phyloP scores from a whole-genome alignment of 2,329 filamentous ascomycete species.

The Colletotrichum lindemuthianum region DNA sequence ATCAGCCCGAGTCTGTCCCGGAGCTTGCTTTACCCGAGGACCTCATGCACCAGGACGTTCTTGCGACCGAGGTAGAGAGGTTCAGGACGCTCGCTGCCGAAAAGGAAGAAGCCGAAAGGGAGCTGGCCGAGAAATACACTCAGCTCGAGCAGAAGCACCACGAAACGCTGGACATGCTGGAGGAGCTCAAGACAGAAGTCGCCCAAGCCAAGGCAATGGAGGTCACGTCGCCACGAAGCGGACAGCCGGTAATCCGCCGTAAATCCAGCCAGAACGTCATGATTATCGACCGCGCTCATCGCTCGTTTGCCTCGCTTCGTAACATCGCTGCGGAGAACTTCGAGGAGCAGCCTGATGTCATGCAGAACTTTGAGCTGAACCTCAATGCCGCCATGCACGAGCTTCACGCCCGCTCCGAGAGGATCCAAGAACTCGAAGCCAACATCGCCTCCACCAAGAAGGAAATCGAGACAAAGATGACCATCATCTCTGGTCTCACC shows the following conservation, averaged over 20 bases:
- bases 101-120: conserved; percentile 78
- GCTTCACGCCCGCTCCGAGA: conserved; percentile 84
- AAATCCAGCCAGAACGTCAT: conserved; percentile 93
- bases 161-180: conserved; percentile 84
- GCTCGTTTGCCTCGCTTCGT: conserved; percentile 88
- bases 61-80: conserved; percentile 74
- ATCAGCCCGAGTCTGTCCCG: conserved; percentile 36
- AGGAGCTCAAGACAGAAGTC: conserved; percentile 89
- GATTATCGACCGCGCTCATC: conserved; percentile 88
- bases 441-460: conserved; percentile 86
- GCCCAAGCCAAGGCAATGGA: conserved; percentile 76
- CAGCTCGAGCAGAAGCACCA: conserved; percentile 85
- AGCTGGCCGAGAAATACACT: conserved; percentile 82
- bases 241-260: conserved; percentile 84
- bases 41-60: conserved; percentile 49
- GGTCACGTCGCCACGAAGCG: conserved; percentile 67
- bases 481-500: conserved; percentile 92
- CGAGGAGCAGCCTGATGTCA: conserved; percentile 80
- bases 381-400: conserved; percentile 94
- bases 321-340: conserved; percentile 91
- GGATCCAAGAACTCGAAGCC: conserved; percentile 88
- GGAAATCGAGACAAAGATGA: conserved; percentile 97
- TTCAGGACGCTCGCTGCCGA: conserved; percentile 77
- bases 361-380: conserved; percentile 93
- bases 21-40: conserved; percentile 49